These are phyloP conservation scores for Steccherinum ochraceum DNA, from an alignment of 768 basidiomycete genomes.

Conservation along the genomic window DNA sequence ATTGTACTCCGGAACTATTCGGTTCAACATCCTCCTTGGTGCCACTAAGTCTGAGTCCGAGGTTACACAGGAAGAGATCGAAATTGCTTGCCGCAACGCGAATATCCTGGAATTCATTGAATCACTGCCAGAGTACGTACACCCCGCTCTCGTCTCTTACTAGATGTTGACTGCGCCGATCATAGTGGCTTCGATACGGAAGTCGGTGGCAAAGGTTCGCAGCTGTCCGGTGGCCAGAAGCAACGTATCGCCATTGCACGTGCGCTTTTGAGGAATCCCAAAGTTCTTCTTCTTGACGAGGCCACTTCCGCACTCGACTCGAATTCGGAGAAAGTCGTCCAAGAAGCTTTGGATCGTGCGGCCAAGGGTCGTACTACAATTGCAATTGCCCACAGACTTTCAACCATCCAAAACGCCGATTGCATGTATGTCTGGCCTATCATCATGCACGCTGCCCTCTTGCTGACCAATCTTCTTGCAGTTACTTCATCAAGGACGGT, in stretches of 20 bases:
- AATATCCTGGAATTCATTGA: slow-evolving; percentile 90
- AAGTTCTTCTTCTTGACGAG: slow-evolving; percentile 24
- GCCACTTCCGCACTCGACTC: slow-evolving; percentile 49
- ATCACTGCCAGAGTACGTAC: slow-evolving; percentile 68
- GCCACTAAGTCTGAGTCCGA: slow-evolving; percentile 69
- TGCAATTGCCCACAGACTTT: slow-evolving; percentile 91
- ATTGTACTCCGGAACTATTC: slow-evolving; percentile 82
- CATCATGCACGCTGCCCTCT: neutral
- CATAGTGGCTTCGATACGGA: slow-evolving; percentile 86
- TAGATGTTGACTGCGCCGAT: neutral
- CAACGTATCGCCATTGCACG: slow-evolving; percentile 40
- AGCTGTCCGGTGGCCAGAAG: slow-evolving; percentile 86
- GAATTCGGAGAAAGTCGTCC: slow-evolving; percentile 75
- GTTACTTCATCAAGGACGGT: slow-evolving; percentile 89
- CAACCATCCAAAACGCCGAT: slow-evolving; percentile 43
- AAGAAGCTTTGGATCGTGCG: slow-evolving; percentile 88
- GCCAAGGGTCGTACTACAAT: slow-evolving; percentile 91
- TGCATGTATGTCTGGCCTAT: slow-evolving; percentile 16
- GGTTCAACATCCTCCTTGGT: slow-evolving; percentile 88
- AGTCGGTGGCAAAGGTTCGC: slow-evolving; percentile 87
- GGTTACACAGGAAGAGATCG: slow-evolving; percentile 84
- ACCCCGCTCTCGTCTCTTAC: neutral
- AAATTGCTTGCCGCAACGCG: slow-evolving; percentile 80
- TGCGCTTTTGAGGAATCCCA: slow-evolving; percentile 26
- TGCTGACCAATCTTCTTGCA: slow-evolving; percentile 21